Evolutionary conservation across 1,139 yeast genomes (phyloP).

Genomic region (Yamadazyma dushanensis): DNA sequence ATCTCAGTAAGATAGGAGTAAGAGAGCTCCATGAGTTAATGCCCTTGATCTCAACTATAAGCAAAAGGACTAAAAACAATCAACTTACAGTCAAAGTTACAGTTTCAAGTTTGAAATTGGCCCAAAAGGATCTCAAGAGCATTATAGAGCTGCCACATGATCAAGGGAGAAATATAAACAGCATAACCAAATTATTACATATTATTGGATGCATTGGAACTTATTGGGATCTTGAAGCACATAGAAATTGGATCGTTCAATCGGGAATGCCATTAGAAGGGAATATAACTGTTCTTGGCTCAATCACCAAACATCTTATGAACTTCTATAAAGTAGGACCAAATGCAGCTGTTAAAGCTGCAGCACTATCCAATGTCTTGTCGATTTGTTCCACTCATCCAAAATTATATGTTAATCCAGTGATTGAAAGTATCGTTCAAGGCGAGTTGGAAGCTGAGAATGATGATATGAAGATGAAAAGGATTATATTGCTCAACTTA

Average conservation of each 20-base stretch:
- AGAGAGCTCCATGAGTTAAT: slow-evolving; percentile 67
- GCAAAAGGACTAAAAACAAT: slow-evolving; percentile 46
- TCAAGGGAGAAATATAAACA: slow-evolving; percentile 10
- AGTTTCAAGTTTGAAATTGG: slow-evolving; percentile 52
- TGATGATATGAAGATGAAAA: slow-evolving; percentile 28
- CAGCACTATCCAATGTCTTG: slow-evolving; percentile 59
- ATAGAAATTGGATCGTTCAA: slow-evolving; percentile 39
- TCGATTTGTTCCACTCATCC: slow-evolving; percentile 62
- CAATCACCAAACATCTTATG: slow-evolving; percentile 56
- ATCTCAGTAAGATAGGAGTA: slow-evolving; percentile 57
- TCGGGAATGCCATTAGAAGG: slow-evolving; percentile 43
- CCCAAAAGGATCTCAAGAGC: slow-evolving; percentile 17
- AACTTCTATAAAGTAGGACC: slow-evolving; percentile 41
- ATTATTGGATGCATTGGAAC: slow-evolving; percentile 71
- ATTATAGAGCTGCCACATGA: too few species aligned
- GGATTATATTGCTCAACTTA: slow-evolving; percentile 55
- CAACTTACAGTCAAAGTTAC: slow-evolving; percentile 59
- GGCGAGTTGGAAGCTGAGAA: slow-evolving; percentile 37
- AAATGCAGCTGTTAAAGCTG: slow-evolving; percentile 36
- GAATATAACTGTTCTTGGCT: slow-evolving; percentile 55
- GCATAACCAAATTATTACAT: slow-evolving; percentile 54
- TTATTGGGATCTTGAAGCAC: slow-evolving; percentile 56
- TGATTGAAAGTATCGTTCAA: slow-evolving; percentile 56
- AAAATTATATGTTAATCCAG: slow-evolving; percentile 55
- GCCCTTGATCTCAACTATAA: slow-evolving; percentile 62